Conservation (phyloP, 768 basidiomycete genomes). For the Tricholoma matsutake region DNA sequence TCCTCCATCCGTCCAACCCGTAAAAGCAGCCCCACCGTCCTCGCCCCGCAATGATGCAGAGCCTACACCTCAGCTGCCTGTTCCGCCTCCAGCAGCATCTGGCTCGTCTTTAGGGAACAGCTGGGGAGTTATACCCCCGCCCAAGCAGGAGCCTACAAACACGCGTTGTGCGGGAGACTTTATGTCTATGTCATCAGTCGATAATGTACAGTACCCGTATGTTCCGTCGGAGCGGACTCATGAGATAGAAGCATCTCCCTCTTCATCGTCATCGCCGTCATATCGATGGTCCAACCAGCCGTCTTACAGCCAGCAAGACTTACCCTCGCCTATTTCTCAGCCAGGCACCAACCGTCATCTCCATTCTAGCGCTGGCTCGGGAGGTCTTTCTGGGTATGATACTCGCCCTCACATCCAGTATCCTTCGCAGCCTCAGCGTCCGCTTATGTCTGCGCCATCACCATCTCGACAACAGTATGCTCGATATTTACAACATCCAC, state of each 20-base stretch:
- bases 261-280: not conserved
- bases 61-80: not conserved
- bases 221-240: slow-evolving; percentile 16
- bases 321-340: not conserved
- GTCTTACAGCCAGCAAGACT: not conserved
- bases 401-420: not conserved
- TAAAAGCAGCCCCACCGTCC: not conserved
- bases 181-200: not conserved
- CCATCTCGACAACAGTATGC: slow-evolving; percentile 8
- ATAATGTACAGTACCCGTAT: slow-evolving; percentile 17
- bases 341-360: not conserved
- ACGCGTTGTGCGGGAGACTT: not conserved
- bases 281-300: slow-evolving; percentile 7
- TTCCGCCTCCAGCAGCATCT: not conserved
- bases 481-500: slow-evolving; percentile 6
- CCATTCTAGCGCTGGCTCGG: not conserved
- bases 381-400: too few relatives aligned
- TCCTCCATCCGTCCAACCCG: slow-evolving; percentile 11
- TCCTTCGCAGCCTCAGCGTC: not conserved
- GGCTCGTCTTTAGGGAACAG: not conserved
- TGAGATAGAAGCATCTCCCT: slow-evolving; percentile 7
- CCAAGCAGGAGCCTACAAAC: not conserved
- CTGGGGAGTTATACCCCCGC: not conserved
- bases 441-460: not conserved
- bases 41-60: not conserved